These are phyloP conservation scores for Cyberlindnera subsufficiens DNA, from an alignment of 805 yeast species.

Conservation along the genomic window DNA sequence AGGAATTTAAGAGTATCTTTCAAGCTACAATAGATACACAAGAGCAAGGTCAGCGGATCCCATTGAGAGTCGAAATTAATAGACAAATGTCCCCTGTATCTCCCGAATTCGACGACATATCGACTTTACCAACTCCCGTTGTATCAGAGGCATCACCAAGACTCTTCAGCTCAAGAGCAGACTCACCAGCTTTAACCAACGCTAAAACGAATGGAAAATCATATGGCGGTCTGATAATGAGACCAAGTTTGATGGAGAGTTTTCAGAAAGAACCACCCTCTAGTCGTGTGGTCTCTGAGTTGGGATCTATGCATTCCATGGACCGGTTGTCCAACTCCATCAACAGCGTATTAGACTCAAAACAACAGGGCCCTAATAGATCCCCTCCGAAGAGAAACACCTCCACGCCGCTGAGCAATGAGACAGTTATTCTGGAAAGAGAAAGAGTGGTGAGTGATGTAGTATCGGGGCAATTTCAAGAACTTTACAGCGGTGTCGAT, in stretches of 20 bases:
- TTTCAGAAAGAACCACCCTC: background rate
- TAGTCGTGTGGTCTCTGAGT: conserved; percentile 33
- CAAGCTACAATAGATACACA: no score
- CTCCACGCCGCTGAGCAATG: conserved; percentile 11
- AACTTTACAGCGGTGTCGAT: conserved; percentile 14
- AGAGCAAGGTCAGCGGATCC: no score
- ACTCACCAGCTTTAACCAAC: background rate
- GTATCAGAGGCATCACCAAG: conserved; percentile 12
- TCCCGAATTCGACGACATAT: conserved; percentile 28
- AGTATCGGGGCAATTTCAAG: background rate
- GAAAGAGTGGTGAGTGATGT: conserved; percentile 2
- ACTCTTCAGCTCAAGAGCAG: conserved; percentile 2
- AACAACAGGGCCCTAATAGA: background rate
- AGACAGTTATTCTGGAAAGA: conserved; percentile 6
- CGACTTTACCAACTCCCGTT: conserved; percentile 43
- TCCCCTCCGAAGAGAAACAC: conserved; percentile 17
- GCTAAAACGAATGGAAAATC: conserved; percentile 5
- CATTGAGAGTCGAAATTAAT: no score
- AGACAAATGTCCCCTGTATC: conserved; percentile 7
- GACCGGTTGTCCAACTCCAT: conserved; percentile 3
- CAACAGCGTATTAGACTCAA: conserved; percentile 2
- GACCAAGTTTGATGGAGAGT: conserved; percentile 6
- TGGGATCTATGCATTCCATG: conserved; percentile 22
- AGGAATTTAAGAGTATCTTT: no score
- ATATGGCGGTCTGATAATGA: conserved; percentile 15